Conservation (phyloP, 306 rosid genomes). For the Vigna trinervia region DNA sequence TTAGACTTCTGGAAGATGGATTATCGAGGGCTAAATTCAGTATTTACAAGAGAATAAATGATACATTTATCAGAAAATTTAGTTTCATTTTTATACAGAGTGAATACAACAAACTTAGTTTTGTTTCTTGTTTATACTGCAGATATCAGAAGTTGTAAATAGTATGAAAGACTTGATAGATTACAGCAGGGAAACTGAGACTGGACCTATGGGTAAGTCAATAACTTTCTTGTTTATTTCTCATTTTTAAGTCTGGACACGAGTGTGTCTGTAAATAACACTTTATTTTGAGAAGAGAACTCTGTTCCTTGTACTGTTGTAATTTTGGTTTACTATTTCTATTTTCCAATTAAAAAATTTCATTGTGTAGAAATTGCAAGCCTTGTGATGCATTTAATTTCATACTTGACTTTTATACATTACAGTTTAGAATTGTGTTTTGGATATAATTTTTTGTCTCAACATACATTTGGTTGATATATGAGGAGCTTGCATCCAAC, state of each 20-base stretch:
- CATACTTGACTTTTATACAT: constrained; percentile 12
- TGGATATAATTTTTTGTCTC: background rate
- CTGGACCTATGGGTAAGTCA: constrained; percentile 95
- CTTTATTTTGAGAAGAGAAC: constrained; percentile 11
- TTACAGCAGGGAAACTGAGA: constrained; percentile 87
- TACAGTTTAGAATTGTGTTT: background rate
- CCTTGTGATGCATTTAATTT: constrained; percentile 14
- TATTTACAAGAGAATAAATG: background rate
- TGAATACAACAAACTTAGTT: constrained; percentile 14
- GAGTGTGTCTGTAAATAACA: constrained; percentile 12
- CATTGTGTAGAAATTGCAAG: background rate
- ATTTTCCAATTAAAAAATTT: background rate
- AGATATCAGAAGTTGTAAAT: constrained; percentile 99
- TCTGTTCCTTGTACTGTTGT: background rate
- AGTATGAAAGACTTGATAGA: constrained; percentile 99
- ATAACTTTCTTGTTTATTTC: constrained; percentile 33
- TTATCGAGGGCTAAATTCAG: constrained; percentile 19
- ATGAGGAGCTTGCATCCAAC: constrained; percentile 21
- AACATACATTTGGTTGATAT: constrained; percentile 4
- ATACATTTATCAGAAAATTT: constrained; percentile 3
- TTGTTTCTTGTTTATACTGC: constrained; percentile 49
- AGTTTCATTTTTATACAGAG: constrained; percentile 2
- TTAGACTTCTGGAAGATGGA: background rate
- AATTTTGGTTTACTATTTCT: constrained; percentile 17
- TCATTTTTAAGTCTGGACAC: constrained; percentile 9